Evolutionary conservation across 106 monocot genomes (phyloP).

Genomic region (Narthecium ossifragum): DNA sequence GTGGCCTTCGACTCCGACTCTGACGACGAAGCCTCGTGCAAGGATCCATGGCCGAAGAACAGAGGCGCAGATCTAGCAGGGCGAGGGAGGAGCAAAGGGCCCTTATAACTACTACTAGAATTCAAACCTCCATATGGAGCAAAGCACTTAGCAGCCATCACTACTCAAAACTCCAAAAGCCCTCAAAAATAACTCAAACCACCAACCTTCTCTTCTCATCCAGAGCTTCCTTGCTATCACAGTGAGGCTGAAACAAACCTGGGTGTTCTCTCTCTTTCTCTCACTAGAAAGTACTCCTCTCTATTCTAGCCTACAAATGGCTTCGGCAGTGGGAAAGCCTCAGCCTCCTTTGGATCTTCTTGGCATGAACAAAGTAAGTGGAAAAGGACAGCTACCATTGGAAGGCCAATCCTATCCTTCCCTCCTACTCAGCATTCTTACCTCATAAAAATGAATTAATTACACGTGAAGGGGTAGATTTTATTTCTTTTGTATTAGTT

Average conservation of each 20-base stretch:
- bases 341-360: background rate
- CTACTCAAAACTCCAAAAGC: background rate
- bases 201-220: too few relatives aligned
- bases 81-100: conserved; percentile 1
- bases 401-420: background rate
- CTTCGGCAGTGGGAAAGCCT: too few relatives aligned
- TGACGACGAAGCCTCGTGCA: background rate
- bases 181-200: too few relatives aligned
- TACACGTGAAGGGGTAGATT: too few relatives aligned
- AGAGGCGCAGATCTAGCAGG: background rate
- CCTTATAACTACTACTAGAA: conserved; percentile 2
- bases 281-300: too few relatives aligned
- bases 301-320: too few relatives aligned
- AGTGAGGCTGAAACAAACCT: too few relatives aligned
- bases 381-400: conserved; percentile 7
- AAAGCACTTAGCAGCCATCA: background rate
- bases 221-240: too few relatives aligned
- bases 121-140: background rate
- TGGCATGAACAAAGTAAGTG: background rate
- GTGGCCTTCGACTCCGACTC: conserved; percentile 23
- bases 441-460: too few relatives aligned
- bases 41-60: background rate
- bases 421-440: background rate
- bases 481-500: too few relatives aligned
- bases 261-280: too few relatives aligned